Conservation (phyloP, 1,284 basidiomycete species). For the Cutaneotrichosporon dermatis region DNA sequence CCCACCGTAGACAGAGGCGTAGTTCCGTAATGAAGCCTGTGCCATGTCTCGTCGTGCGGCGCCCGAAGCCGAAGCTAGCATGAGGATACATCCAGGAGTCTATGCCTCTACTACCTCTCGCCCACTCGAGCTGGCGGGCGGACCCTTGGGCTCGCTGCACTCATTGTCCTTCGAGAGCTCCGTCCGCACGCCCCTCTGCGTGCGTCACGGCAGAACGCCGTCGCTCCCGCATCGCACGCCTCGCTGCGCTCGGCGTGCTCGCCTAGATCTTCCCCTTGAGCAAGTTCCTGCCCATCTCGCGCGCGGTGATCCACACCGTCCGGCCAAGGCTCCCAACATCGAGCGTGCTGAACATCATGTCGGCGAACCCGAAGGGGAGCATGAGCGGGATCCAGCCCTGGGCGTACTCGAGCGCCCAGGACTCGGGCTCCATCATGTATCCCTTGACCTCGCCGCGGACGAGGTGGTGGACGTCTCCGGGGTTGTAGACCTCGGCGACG, state of each 20-base stretch:
- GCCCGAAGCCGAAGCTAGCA: too few species aligned
- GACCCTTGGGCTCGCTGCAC: too few species aligned
- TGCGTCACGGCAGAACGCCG: too few species aligned
- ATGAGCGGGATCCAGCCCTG: slow-evolving; percentile 86
- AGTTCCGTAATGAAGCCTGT: too few species aligned
- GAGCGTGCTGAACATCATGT: slow-evolving; percentile 79
- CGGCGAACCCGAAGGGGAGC: slow-evolving; percentile 88
- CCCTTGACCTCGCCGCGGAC: slow-evolving; percentile 82
- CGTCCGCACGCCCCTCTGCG: too few species aligned
- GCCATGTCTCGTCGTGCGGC: too few species aligned
- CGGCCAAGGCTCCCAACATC: slow-evolving; percentile 78
- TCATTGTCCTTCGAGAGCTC: too few species aligned
- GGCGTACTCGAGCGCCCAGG: slow-evolving; percentile 93
- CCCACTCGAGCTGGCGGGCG: too few species aligned
- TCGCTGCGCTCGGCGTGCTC: not conserved
- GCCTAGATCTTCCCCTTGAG: slow-evolving; percentile 77
- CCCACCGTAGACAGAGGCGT: too few species aligned
- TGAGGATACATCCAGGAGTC: too few species aligned
- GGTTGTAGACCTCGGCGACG: slow-evolving; percentile 73
- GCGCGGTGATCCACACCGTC: slow-evolving; percentile 71
- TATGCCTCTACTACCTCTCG: too few species aligned
- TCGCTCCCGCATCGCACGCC: too few species aligned
- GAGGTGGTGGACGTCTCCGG: slow-evolving; percentile 81
- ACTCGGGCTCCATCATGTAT: slow-evolving; percentile 94
- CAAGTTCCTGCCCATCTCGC: slow-evolving; percentile 77